Evolutionary conservation across 805 yeast species (phyloP).

Genomic region (Wickerhamomyces chaumierensis): DNA sequence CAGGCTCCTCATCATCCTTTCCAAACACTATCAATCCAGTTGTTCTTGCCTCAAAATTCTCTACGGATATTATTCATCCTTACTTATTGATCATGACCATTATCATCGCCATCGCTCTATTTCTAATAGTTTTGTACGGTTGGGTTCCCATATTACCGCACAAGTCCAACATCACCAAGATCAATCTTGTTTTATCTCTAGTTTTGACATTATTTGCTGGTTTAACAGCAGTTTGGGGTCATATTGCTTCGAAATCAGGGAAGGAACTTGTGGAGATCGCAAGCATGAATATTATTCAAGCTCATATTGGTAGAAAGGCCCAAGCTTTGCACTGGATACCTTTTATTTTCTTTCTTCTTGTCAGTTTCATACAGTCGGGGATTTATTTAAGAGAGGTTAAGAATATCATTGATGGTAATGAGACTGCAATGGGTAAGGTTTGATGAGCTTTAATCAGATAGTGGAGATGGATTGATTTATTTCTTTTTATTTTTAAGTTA

Average conservation of each 20-base stretch:
- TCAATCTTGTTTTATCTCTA: conserved; percentile 23
- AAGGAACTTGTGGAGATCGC: conserved; percentile 32
- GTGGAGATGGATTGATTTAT: too few relatives aligned
- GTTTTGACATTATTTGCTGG: conserved; percentile 43
- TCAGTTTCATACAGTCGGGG: conserved; percentile 26
- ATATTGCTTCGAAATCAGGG: conserved; percentile 41
- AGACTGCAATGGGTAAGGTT: conserved; percentile 1
- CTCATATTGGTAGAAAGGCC: conserved; percentile 38
- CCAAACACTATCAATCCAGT: conserved; percentile 32
- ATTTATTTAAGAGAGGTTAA: conserved; percentile 25
- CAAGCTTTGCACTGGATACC: conserved; percentile 51
- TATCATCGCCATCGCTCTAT: conserved; percentile 28
- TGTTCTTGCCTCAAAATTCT: conserved; percentile 32
- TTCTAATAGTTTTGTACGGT: conserved; percentile 31
- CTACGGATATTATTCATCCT: conserved; percentile 40
- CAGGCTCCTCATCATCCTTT: conserved; percentile 21
- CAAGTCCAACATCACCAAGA: conserved; percentile 17
- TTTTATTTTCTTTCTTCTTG: conserved; percentile 35
- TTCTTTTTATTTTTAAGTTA: too few relatives aligned
- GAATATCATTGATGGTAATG: conserved; percentile 14
- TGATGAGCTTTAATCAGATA: conserved; percentile 9
- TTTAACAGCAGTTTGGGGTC: conserved; percentile 52
- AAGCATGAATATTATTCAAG: conserved; percentile 37
- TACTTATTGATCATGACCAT: conserved; percentile 38
- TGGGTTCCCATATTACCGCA: conserved; percentile 40